phyloP scores from a whole-genome alignment of 2,329 filamentous ascomycete species.

The Pseudogymnoascus sp. region DNA sequence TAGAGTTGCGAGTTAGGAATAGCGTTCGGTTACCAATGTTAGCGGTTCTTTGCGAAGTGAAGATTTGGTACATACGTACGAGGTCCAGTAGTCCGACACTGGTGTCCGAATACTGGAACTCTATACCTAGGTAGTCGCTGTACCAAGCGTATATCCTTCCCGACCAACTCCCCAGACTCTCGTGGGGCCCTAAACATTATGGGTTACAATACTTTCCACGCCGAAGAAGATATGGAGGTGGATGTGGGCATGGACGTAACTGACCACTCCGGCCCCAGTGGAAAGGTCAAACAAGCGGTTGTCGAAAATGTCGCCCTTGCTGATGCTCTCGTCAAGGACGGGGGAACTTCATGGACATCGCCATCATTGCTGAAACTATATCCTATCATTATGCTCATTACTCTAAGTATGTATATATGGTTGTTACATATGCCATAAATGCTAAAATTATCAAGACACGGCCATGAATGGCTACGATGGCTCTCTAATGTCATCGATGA shows the following conservation, averaged over 20 bases:
- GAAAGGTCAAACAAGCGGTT: neutral
- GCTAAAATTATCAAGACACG: neutral
- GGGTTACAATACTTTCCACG: neutral
- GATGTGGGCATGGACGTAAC: neutral
- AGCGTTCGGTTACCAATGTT: neutral
- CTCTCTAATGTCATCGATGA: slow-evolving; percentile 43
- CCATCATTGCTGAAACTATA: neutral
- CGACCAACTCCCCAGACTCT: neutral
- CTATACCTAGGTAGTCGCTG: neutral
- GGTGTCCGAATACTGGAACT: too few species aligned
- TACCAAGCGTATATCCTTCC: neutral
- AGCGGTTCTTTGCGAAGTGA: neutral
- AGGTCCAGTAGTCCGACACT: too few species aligned
- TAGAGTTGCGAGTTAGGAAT: neutral
- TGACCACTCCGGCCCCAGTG: neutral
- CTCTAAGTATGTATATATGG: neutral
- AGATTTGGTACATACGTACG: neutral
- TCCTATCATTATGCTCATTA: neutral
- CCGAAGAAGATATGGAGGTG: neutral
- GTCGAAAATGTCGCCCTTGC: slow-evolving; percentile 29
- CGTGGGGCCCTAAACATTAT: neutral
- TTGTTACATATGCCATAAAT: neutral
- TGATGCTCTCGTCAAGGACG: slow-evolving; percentile 28
- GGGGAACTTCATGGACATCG: slow-evolving; percentile 30
- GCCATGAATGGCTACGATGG: neutral